Base-by-base conservation (phyloP, 768 basidiomycete species). In the Leccinum rimulosum region DNA sequence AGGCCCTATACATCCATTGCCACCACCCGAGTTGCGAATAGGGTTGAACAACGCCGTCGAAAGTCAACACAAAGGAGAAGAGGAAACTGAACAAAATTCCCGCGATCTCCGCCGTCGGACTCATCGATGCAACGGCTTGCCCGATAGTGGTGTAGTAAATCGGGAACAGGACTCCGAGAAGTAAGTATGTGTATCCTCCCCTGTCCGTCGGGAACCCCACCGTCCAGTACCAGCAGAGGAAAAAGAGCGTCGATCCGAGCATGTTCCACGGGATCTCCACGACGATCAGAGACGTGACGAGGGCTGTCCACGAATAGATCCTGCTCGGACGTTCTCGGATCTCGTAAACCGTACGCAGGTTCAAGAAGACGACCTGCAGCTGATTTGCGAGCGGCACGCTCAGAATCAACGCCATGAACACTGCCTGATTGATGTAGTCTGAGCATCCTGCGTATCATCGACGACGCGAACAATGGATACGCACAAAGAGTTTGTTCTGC, bases 1-100 rank as follows among this genome's bases (percentile, higher is more conserved):
- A 82, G 30, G 80, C 8, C 56, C 68, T 76, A 61, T 80, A 89
- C 86, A 88, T 86, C 87, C 87, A 89, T 54, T 72, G 67, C 88
- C 88, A 90, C 83, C 86, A 87, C 11, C 82, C 82, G 3, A 89
- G 80, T 17, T 77, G 75, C 8, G 76, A 63, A 66, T 75, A 86
- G 7, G 88, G 88, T 64, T 90, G 88, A 4, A 90, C 67, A 38
- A 89, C 84, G 60, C 87, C 87, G 61, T 87, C 79, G 66, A 89
- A 88, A n/a, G 77, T 84, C 55, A 88, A 65, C 38, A 86, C 80
- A 63, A 88, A 86, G 0, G 83, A 80, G 65, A 87, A 87, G 11
- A 86, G 62, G 54, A 82, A 79, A 40, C 80, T 81, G 66, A 82
- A 87, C 52, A 87, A 57, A 14, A 88, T 68, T 0, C 80, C 82